phyloP scores from a whole-genome alignment of 2,329 filamentous ascomycete genomes.

The Fusarium globosum region DNA sequence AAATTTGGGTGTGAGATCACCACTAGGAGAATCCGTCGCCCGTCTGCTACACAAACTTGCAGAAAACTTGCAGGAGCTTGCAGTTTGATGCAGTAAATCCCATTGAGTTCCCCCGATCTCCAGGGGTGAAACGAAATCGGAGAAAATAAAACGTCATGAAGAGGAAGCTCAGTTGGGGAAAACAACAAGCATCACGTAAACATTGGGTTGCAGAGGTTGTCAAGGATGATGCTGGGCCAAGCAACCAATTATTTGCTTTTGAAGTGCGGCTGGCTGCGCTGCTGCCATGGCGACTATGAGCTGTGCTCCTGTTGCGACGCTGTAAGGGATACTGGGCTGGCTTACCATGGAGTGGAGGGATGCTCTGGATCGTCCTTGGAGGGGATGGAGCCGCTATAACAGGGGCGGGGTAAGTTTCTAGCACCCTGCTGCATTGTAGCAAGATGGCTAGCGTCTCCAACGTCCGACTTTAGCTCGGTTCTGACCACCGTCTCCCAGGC shows the following conservation, averaged over 20 bases:
- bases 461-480: conserved; percentile 35
- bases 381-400: conserved; percentile 31
- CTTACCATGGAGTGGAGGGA: conserved; percentile 15
- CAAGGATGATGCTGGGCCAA: conserved; percentile 44
- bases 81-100: background rate
- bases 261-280: conserved; percentile 38
- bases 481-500: conserved; percentile 40
- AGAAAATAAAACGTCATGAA: conserved; percentile 35
- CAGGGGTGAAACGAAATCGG: conserved; percentile 32
- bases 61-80: conserved; percentile 2
- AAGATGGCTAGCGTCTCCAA: conserved; percentile 44
- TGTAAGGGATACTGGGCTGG: conserved; percentile 23
- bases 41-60: background rate
- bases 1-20: conserved; percentile 12
- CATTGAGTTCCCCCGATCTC: conserved; percentile 25
- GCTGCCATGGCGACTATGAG: conserved; percentile 49
- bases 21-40: background rate
- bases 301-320: conserved; percentile 35
- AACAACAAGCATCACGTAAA: conserved; percentile 40
- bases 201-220: conserved; percentile 24
- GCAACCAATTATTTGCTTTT: conserved; percentile 39
- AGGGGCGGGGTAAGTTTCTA: conserved; percentile 42
- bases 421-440: conserved; percentile 43
- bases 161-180: conserved; percentile 31
- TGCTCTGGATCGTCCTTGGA: conserved; percentile 36